Evolutionary conservation across 2,329 filamentous ascomycete species (phyloP), one percentile per base, ranked within the genome.

Genomic region (Fusarium sp.): DNA sequence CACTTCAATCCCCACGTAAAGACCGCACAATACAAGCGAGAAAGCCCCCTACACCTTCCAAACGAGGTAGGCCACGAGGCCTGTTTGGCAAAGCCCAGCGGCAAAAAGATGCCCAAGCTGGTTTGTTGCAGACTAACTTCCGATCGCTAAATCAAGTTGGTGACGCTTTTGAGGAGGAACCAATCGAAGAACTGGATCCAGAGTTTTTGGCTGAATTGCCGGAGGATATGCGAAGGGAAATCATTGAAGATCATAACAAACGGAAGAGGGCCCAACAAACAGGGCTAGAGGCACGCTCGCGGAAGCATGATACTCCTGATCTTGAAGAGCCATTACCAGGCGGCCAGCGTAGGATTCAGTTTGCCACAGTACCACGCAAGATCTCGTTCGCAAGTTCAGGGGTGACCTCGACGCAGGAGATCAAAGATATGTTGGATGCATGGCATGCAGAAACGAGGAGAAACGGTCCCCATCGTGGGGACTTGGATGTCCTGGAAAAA

Each of bases 201-300:
- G 88, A 89, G 0, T 94, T 97, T 73, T 87, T 98, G 4, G 88
- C 90, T 1, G 93, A 94, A 17, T 82, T 98, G 1, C 95, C 95
- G 0, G 89, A 91, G 67, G 92, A 97, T 45, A 86, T 97, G 45
- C 88, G 92, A 14, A 83, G 81, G 17, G 94, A 98, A 77, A 85
- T 98, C 8, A 78, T 97, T 3, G 89, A 88, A 20, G 92, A 97
- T 71, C 89, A 94, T 73, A 73, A 73, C 21, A 77, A 77, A 6
- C 76, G 85, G 12, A 87, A 84, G n/a, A 81, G 90, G 20, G 87
- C 88, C 12, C 85, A 88, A 36, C 83, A 80, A 19, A 81, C 85
- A 2, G 83, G 82, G 0, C 76, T 88, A n/a, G 81, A 83, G 28
- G 77, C 77, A 5, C 76, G 76, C 1, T 60, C 60, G 5, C 71